A percentile compares a stretch with the other conserved stretches of the same genome.
Evolutionary conservation across 306 rosid genomes (phyloP).

Genomic region (Prunus salicina): DNA sequence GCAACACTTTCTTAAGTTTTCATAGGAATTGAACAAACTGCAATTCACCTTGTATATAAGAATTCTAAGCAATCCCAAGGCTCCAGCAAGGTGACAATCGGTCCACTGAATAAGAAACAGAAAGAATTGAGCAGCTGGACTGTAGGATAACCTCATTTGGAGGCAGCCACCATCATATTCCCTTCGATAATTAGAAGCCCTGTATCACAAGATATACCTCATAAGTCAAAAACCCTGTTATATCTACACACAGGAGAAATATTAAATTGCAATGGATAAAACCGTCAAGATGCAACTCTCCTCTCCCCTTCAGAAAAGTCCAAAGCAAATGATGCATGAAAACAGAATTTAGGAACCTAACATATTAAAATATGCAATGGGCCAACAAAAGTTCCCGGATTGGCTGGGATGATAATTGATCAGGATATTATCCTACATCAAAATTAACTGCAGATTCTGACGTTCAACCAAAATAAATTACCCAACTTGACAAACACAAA

Average conservation of each 20-base stretch:
- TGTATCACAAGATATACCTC: conserved; percentile 30
- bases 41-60: conserved; percentile 69
- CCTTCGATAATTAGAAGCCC: conserved; percentile 79
- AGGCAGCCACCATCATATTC: conserved; percentile 69
- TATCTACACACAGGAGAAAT: not conserved
- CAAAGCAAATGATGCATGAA: not conserved
- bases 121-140: conserved; percentile 73
- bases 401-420: not conserved
- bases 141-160: conserved; percentile 87
- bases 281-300: not conserved
- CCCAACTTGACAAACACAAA: not conserved
- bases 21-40: conserved; percentile 9
- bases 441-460: not conserved
- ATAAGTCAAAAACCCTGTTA: not conserved
- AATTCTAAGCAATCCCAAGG: conserved; percentile 84
- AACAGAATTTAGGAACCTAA: not conserved
- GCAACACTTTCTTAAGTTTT: not conserved
- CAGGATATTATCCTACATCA: not conserved
- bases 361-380: not conserved
- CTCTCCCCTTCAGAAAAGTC: not conserved
- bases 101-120: conserved; percentile 84
- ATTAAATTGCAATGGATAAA: conserved; percentile 3
- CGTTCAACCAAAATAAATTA: not conserved
- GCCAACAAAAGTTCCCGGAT: not conserved
- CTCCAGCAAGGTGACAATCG: conserved; percentile 81